These are phyloP conservation scores for Scutellaria baicalensis DNA, from an alignment of 257 asterid species.

Conservation along the genomic window DNA sequence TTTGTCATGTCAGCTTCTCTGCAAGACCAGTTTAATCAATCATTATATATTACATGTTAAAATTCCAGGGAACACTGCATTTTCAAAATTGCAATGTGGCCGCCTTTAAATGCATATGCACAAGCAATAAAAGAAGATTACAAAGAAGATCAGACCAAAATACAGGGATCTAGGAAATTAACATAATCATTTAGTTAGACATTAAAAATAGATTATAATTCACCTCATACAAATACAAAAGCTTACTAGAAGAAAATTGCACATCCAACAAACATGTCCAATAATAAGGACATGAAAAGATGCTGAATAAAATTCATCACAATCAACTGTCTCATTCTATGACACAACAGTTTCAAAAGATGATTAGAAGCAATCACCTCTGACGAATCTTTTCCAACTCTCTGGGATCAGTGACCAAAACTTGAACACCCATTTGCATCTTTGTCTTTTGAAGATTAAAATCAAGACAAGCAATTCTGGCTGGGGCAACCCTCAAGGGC, in stretches of 20 bases:
- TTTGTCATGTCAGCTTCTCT: conserved; percentile 88
- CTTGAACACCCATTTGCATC: conserved; percentile 91
- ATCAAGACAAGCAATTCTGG: conserved; percentile 80
- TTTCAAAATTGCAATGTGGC: not conserved
- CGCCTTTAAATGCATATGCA: not conserved
- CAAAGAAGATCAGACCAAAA: not conserved
- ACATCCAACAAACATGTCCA: not conserved
- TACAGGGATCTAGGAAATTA: not conserved
- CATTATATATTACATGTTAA: not conserved
- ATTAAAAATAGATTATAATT: not conserved
- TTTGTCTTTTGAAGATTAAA: conserved; percentile 81
- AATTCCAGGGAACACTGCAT: not conserved
- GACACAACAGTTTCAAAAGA: not conserved
- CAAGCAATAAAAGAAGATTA: not conserved
- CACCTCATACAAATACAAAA: not conserved
- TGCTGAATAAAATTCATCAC: not conserved
- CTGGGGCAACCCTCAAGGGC: conserved; percentile 80
- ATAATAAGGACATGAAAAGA: not conserved
- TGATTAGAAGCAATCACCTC: conserved; percentile 34
- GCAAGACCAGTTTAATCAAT: conserved; percentile 7
- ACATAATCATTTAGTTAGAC: not conserved
- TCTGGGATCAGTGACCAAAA: conserved; percentile 78
- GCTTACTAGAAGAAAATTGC: not conserved
- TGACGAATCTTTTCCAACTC: conserved; percentile 89
- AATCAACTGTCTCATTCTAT: not conserved